phyloP scores from a whole-genome alignment of 495 filamentous ascomycete species.

The Talaromyces liani region DNA sequence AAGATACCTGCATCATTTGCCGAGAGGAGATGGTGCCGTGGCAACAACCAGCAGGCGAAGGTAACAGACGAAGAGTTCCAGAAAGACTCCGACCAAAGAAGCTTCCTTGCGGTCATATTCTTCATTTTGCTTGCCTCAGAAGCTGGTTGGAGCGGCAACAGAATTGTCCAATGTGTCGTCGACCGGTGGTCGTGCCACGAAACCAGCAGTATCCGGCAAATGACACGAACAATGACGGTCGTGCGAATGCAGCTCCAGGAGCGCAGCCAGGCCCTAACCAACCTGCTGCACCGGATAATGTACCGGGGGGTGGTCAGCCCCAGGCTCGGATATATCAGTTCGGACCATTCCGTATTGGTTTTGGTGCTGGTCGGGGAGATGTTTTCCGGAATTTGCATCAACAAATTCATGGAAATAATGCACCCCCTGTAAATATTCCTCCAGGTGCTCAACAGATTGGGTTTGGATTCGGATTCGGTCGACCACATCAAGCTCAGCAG shows the following conservation, averaged over 20 bases:
- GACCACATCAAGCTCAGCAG: conserved; percentile 16
- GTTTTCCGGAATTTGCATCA: conserved; percentile 46
- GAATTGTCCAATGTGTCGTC: conserved; percentile 89
- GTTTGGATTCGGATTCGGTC: conserved; percentile 37
- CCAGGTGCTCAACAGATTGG: conserved; percentile 31
- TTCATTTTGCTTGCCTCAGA: conserved; percentile 88
- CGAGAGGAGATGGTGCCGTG: conserved; percentile 89
- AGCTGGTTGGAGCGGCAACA: conserved; percentile 99
- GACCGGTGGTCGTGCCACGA: conserved; percentile 52
- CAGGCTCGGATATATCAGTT: conserved; percentile 44
- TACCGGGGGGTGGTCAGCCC: conserved; percentile 26
- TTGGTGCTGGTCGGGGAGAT: conserved; percentile 47
- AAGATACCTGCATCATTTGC: conserved; percentile 96
- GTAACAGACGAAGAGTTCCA: conserved; percentile 42
- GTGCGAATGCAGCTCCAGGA: conserved; percentile 19
- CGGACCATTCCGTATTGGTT: conserved; percentile 50
- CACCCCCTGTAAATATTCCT: conserved; percentile 19
- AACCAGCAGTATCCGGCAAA: conserved; percentile 19
- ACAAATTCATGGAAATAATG: conserved; percentile 38
- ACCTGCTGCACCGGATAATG: conserved; percentile 21
- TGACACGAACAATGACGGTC: conserved; percentile 17
- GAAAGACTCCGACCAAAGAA: conserved; percentile 89
- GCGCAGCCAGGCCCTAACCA: conserved; percentile 22
- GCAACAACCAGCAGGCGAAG: conserved; percentile 29
- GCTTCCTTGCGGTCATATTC: conserved; percentile 89